Evolutionary conservation across 208 protist species (phyloP).

Genomic region (Tritrichomonas musculus): DNA sequence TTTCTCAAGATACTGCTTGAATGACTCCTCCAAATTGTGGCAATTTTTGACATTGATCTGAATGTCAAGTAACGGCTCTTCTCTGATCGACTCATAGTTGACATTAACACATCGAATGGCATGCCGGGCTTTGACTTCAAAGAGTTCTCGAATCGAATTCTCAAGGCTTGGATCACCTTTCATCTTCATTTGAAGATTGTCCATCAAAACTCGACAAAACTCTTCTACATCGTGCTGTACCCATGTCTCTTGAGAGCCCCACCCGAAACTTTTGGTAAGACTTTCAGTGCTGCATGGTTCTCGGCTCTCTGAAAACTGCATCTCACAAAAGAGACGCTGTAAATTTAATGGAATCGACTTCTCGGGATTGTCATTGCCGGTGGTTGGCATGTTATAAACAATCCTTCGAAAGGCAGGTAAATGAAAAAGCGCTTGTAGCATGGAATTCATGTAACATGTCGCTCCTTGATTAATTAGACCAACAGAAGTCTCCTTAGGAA

Average conservation of each 20-base stretch:
- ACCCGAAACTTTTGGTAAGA: background rate
- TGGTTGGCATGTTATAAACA: background rate
- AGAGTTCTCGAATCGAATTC: constrained; percentile 28
- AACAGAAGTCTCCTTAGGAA: constrained; percentile 58
- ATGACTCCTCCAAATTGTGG: background rate
- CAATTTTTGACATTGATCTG: background rate
- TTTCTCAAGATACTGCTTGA: background rate
- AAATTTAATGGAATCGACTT: constrained; percentile 61
- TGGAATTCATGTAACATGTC: constrained; percentile 79
- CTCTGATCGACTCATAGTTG: background rate
- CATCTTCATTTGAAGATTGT: constrained; percentile 75
- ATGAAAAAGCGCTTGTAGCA: constrained; percentile 69
- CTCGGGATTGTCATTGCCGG: background rate
- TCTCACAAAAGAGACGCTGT: constrained; percentile 69
- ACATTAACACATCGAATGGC: background rate
- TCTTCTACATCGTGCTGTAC: constrained; percentile 74
- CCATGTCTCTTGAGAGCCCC: constrained; percentile 58
- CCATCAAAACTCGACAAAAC: constrained; percentile 70
- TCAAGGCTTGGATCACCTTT: constrained; percentile 47
- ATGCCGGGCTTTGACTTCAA: background rate
- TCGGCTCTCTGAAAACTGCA: constrained; percentile 54
- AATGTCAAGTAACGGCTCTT: background rate
- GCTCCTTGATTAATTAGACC: constrained; percentile 73
- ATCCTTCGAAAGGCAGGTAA: constrained; percentile 55
- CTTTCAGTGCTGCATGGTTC: constrained; percentile 57